Percentiles rank a stretch among this genome's conserved stretches.
Conservation (phyloP, 129 eudicot genomes). For the Flaveria bidentis region DNA sequence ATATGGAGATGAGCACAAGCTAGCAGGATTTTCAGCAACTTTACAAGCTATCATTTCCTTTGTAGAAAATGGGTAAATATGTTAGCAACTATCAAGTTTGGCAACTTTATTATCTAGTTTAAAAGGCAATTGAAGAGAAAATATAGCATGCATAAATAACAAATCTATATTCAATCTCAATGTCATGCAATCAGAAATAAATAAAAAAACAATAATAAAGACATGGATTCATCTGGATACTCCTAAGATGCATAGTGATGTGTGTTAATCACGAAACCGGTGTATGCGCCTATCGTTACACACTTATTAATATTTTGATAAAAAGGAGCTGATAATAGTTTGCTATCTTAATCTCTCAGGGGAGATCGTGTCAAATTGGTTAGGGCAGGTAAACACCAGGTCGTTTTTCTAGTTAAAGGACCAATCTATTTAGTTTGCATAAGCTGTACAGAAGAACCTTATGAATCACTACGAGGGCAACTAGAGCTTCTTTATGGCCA, state of each 20-base stretch:
- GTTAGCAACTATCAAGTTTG: slow-evolving; percentile 22
- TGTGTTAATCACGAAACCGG: not conserved
- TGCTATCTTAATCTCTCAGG: slow-evolving; percentile 52
- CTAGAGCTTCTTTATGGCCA: slow-evolving; percentile 90
- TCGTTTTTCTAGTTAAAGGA: slow-evolving; percentile 95
- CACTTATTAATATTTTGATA: not conserved
- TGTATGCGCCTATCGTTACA: slow-evolving; percentile 6
- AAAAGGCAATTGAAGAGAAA: not conserved
- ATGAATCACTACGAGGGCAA: slow-evolving; percentile 82
- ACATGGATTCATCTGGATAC: not conserved
- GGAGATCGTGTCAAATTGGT: slow-evolving; percentile 86
- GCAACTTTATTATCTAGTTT: not conserved
- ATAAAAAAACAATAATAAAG: not conserved
- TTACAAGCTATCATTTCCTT: slow-evolving; percentile 98
- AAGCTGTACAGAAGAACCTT: slow-evolving; percentile 97
- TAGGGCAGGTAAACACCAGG: slow-evolving; percentile 98
- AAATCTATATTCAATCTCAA: not conserved
- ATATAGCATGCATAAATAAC: not conserved
- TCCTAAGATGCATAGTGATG: not conserved
- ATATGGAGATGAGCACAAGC: slow-evolving; percentile 95
- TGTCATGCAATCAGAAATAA: not conserved
- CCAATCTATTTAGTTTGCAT: slow-evolving; percentile 97
- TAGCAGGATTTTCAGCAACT: slow-evolving; percentile 99
- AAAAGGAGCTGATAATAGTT: slow-evolving; percentile 22
- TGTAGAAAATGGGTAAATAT: slow-evolving; percentile 89